Percentiles rank a stretch among this genome's conserved stretches.
Evolutionary conservation across 1,284 basidiomycete species (phyloP).

Genomic region (Golubevia sp.): DNA sequence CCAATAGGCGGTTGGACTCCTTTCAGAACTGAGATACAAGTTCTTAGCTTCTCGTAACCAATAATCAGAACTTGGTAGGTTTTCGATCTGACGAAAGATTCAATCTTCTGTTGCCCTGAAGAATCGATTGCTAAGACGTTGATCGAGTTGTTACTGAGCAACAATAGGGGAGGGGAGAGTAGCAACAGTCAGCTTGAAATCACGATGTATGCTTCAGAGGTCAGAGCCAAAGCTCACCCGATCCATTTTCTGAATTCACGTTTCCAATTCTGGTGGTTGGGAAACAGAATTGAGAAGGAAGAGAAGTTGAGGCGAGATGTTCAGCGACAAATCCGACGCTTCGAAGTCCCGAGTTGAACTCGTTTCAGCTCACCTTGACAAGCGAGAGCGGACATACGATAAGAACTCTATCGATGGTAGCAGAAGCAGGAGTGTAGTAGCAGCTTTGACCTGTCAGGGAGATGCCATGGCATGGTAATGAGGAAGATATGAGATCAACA

Average conservation of each 20-base stretch:
- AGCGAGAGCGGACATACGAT: constrained; percentile 95
- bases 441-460: constrained; percentile 30
- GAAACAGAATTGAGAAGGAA: background rate
- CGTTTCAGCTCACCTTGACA: constrained; percentile 71
- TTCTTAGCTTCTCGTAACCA: constrained; percentile 88
- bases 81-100: constrained; percentile 61
- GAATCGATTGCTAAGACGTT: constrained; percentile 81
- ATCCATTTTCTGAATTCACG: constrained; percentile 89
- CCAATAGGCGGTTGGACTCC: constrained; percentile 75
- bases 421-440: constrained; percentile 40
- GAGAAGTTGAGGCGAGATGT: background rate
- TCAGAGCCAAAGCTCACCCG: constrained; percentile 7
- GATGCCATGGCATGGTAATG: too few species aligned
- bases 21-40: constrained; percentile 54
- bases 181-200: constrained; percentile 1
- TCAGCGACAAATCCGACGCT: too few species aligned
- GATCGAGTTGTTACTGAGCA: constrained; percentile 77
- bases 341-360: background rate
- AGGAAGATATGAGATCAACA: too few species aligned
- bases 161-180: background rate
- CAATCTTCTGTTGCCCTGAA: constrained; percentile 33
- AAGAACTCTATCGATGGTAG: constrained; percentile 44
- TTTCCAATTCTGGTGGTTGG: constrained; percentile 76
- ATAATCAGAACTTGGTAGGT: constrained; percentile 84
- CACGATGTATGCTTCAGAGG: background rate